phyloP scores from a whole-genome alignment of 495 filamentous ascomycete species.

The Penicillium fimorum region DNA sequence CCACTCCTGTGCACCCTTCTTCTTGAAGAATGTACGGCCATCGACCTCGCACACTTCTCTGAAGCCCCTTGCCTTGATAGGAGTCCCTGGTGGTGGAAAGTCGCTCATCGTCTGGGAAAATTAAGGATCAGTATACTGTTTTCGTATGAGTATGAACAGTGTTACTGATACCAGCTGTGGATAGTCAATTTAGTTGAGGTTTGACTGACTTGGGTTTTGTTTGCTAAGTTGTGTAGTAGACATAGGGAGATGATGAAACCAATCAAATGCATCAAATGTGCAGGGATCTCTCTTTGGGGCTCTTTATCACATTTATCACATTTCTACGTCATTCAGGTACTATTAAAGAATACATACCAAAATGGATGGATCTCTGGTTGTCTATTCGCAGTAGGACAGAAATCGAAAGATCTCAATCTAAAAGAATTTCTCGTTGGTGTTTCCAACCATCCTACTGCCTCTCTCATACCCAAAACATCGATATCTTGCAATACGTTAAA shows the following conservation, averaged over 20 bases:
- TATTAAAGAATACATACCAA: not conserved
- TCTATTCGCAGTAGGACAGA: too few species aligned
- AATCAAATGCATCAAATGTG: not conserved
- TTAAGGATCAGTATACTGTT: not conserved
- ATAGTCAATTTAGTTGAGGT: not conserved
- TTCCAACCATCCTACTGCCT: not conserved
- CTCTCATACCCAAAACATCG: not conserved
- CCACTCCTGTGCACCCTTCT: conserved; percentile 14
- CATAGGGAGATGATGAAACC: not conserved
- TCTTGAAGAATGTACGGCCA: conserved; percentile 13
- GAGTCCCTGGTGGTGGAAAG: conserved; percentile 7
- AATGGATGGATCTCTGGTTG: not conserved
- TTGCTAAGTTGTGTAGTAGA: not conserved
- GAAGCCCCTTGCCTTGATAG: conserved; percentile 13
- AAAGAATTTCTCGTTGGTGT: not conserved
- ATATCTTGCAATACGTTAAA: not conserved
- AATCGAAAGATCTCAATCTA: not conserved
- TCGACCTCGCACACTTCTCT: conserved; percentile 24
- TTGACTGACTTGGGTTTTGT: not conserved
- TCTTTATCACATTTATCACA: not conserved
- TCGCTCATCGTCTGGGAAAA: conserved; percentile 5
- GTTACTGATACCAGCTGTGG: not conserved
- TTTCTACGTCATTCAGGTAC: not conserved
- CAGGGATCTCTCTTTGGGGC: not conserved
- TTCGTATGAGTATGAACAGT: too few species aligned